Evolutionary conservation across 139 green algal species (phyloP).

Genomic region (Volvox africanus): DNA sequence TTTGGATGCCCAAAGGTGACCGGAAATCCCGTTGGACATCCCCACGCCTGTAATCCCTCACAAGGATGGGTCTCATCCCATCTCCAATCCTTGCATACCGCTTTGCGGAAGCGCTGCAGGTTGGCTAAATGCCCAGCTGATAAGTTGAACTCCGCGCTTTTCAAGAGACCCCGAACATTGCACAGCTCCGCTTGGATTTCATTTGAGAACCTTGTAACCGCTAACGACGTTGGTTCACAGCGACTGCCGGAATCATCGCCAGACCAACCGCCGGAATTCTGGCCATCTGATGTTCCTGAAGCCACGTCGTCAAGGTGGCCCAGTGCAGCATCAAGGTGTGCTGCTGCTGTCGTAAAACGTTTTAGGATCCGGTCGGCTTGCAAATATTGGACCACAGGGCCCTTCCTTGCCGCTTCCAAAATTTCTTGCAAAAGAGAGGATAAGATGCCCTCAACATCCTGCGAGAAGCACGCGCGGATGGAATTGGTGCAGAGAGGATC

Average conservation of each 20-base stretch:
- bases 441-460: background rate
- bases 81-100: background rate
- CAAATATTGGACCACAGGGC: background rate
- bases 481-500: too few relatives aligned
- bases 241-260: too few relatives aligned
- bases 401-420: background rate
- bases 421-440: background rate
- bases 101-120: background rate
- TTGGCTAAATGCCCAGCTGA: background rate
- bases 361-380: constrained; percentile 21
- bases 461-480: too few relatives aligned
- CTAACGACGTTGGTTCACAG: too few relatives aligned
- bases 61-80: too few relatives aligned
- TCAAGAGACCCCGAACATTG: background rate
- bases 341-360: background rate
- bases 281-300: background rate
- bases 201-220: background rate
- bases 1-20: too few relatives aligned
- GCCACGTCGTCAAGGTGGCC: background rate
- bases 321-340: background rate
- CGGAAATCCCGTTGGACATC: too few relatives aligned
- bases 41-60: too few relatives aligned
- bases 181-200: constrained; percentile 7
- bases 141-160: background rate
- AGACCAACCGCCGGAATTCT: background rate